Evolutionary conservation across 805 yeast genomes (phyloP), one percentile per base, ranked within the genome.

Genomic region (Nakazawaea siamensis): DNA sequence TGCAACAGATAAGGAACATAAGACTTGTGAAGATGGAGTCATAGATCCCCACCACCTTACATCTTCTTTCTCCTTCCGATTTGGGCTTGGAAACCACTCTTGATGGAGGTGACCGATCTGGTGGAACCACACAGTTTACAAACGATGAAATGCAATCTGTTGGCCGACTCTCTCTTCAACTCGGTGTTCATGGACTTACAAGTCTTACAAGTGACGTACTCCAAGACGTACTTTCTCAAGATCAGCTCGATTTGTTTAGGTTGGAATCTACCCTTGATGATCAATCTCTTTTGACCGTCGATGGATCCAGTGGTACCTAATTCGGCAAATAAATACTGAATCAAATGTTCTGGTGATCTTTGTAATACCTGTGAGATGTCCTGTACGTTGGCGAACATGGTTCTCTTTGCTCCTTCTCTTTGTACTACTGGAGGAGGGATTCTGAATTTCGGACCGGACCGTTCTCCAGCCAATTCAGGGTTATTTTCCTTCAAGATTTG

Each of bases 51-150:
- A 20, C 10, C 10, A 8, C 10, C 7, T 20, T 20, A 20, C 47
- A 57, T 66, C 63, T 68, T 81, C 76, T 77, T 83, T 79, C 90
- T 83, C 62, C 82, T 80, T 50, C 95, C 94, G 52, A 85, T 79
- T 56, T 84, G 90, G 50, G 98, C 99, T 70, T 88, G 96, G 95
- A 85, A 92, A 81, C 99, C 99, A 33, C 97, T 85, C 77, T 94
- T 92, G 64, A 92, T 92, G 31, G 96, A 86, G 48, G 92, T 77
- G 39, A 92, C 99, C 33, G 97, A 87, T 67, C 96, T 81, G 32
- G 97, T 79, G 32, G 95, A 84, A 48, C 98, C 98, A 73, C 99
- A 92, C 38, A 94, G 84, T 58, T 88, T 87, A 73, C 99, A 92
- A 52, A 88, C 95, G 71, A 92, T 73, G 71, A 92, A 92, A 69